These are phyloP conservation scores for Solanum rostratum DNA, from an alignment of 257 asterid genomes.

Conservation along the genomic window DNA sequence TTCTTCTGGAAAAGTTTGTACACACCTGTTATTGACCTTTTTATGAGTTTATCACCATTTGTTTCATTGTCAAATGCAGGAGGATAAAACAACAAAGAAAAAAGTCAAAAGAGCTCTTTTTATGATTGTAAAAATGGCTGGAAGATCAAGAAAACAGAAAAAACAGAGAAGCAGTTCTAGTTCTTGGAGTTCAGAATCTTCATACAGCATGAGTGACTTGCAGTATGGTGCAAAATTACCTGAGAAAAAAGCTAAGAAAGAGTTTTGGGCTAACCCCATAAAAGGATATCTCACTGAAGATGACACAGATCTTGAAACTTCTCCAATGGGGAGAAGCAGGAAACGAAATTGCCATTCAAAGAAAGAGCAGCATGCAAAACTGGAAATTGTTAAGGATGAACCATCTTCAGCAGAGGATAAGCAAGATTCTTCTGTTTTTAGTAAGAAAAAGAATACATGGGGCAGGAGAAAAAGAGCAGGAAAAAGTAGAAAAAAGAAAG, in stretches of 20 bases:
- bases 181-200: background rate
- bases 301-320: background rate
- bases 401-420: background rate
- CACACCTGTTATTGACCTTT: background rate
- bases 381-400: background rate
- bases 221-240: background rate
- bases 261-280: background rate
- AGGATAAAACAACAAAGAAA: background rate
- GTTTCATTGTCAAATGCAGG: background rate
- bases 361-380: background rate
- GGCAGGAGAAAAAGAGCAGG: background rate
- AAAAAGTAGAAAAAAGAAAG: background rate
- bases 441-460: background rate
- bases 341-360: background rate
- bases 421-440: background rate
- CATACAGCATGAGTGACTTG: background rate
- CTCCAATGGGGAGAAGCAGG: background rate
- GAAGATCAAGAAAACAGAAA: conserved; percentile 1
- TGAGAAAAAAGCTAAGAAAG: background rate
- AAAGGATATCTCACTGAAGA: background rate
- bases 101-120: background rate
- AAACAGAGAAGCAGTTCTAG: background rate
- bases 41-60: background rate
- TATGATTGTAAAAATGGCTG: background rate
- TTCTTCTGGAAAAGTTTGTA: background rate